Evolutionary conservation across 2,329 filamentous ascomycete genomes (phyloP).

Genomic region (Alternaria longipes): DNA sequence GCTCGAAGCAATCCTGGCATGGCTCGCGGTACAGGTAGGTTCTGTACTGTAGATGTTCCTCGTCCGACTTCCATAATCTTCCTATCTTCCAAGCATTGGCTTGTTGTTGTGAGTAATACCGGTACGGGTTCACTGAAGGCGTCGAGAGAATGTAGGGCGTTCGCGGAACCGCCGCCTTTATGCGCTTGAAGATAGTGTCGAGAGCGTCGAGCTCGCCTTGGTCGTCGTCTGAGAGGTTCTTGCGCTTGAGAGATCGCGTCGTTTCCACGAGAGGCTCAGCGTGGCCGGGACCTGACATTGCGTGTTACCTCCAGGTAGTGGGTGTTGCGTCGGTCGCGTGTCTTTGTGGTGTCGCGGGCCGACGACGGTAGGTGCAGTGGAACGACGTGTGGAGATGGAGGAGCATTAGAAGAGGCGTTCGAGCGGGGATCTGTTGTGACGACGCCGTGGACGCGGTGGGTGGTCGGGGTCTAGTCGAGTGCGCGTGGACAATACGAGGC

Average conservation of each 20-base stretch:
- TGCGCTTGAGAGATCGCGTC: slow-evolving; percentile 40
- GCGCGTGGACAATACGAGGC: slow-evolving; percentile 2
- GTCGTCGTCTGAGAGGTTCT: slow-evolving; percentile 38
- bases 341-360: slow-evolving; percentile 12
- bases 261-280: slow-evolving; percentile 35
- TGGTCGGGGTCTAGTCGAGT: neutral
- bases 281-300: slow-evolving; percentile 45
- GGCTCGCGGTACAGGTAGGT: slow-evolving; percentile 68
- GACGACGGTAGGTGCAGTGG: slow-evolving; percentile 14
- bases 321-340: slow-evolving; percentile 5
- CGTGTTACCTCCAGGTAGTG: slow-evolving; percentile 18
- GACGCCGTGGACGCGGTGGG: slow-evolving; percentile 9
- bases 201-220: slow-evolving; percentile 52
- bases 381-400: slow-evolving; percentile 21
- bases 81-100: slow-evolving; percentile 56
- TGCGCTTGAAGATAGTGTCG: slow-evolving; percentile 55
- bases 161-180: slow-evolving; percentile 53
- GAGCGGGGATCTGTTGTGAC: slow-evolving; percentile 6
- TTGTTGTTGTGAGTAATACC: slow-evolving; percentile 54
- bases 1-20: slow-evolving; percentile 57
- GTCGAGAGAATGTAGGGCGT: slow-evolving; percentile 60
- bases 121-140: slow-evolving; percentile 57
- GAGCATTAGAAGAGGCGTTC: slow-evolving; percentile 28
- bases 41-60: slow-evolving; percentile 69
- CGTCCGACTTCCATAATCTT: slow-evolving; percentile 63